Percentiles rank a stretch among this genome's conserved stretches.
phyloP scores from a whole-genome alignment of 2,329 filamentous ascomycete genomes.

The Uncinocarpus reesii region DNA sequence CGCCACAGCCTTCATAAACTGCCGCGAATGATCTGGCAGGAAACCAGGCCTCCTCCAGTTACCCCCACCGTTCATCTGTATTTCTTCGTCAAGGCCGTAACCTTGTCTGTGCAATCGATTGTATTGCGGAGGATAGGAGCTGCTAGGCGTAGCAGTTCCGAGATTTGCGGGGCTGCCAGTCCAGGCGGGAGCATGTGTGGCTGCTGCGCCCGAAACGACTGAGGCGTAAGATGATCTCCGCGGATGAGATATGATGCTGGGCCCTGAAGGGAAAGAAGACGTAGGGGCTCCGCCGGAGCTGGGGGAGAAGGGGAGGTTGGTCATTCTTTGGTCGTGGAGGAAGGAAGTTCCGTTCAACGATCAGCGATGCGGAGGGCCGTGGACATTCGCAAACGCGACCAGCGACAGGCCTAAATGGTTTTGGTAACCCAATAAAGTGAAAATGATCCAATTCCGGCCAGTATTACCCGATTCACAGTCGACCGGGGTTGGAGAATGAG shows the following conservation, averaged over 20 bases:
- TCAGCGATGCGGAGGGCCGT: neutral
- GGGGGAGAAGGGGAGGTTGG: slow-evolving; percentile 34
- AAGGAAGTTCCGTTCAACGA: neutral
- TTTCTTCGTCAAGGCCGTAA: slow-evolving; percentile 41
- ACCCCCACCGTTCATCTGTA: slow-evolving; percentile 37
- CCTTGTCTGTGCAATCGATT: slow-evolving; percentile 25
- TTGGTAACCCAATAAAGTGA: neutral
- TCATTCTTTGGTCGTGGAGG: slow-evolving; percentile 27
- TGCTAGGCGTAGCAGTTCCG: slow-evolving; percentile 25
- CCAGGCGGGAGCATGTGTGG: slow-evolving; percentile 33
- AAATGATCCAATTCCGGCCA: neutral
- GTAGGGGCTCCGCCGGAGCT: slow-evolving; percentile 34
- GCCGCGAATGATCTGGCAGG: slow-evolving; percentile 40
- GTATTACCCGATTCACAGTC: neutral
- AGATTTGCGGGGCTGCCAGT: slow-evolving; percentile 27
- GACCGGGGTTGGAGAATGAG: neutral
- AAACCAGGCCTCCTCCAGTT: slow-evolving; percentile 36
- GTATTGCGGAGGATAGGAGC: slow-evolving; percentile 30
- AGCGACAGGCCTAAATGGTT: neutral
- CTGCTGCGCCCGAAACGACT: slow-evolving; percentile 45
- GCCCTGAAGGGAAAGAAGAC: slow-evolving; percentile 26
- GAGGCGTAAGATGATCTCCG: slow-evolving; percentile 54
- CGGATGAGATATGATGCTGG: slow-evolving; percentile 33
- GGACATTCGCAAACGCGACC: neutral
- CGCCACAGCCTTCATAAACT: slow-evolving; percentile 33